A percentile compares a stretch with the other conserved stretches of the same genome.
Conservation (phyloP, 768 basidiomycete genomes). For the Trametes meyenii region DNA sequence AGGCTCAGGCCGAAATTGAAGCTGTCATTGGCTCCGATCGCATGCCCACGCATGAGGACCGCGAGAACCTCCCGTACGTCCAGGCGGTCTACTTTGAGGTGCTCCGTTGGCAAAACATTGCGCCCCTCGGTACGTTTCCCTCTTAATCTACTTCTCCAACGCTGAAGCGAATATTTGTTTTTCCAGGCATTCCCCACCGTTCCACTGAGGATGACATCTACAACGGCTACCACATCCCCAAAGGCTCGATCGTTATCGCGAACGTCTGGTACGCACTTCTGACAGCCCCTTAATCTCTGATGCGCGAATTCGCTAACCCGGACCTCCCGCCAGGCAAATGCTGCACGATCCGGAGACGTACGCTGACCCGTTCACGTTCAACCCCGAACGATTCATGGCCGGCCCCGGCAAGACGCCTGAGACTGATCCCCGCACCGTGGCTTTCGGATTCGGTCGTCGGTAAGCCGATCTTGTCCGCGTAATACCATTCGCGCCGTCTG, state of each 20-base stretch:
- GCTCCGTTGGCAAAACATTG: constrained; percentile 35
- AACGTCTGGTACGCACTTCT: constrained; percentile 36
- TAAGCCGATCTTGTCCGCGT: constrained; percentile 8
- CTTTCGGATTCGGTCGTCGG: constrained; percentile 38
- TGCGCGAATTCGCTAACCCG: background rate
- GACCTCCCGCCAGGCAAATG: constrained; percentile 14
- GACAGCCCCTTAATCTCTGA: background rate
- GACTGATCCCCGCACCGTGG: constrained; percentile 28
- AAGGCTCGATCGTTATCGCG: constrained; percentile 36
- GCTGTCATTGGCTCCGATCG: constrained; percentile 32
- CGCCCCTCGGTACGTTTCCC: constrained; percentile 27
- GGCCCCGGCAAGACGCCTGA: constrained; percentile 27
- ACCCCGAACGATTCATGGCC: constrained; percentile 36
- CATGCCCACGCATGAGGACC: constrained; percentile 33
- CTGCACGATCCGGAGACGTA: constrained; percentile 39
- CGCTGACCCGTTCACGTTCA: constrained; percentile 37
- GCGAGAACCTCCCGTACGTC: constrained; percentile 31
- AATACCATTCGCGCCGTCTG: background rate
- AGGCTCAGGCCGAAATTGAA: constrained; percentile 37
- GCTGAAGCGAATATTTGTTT: background rate
- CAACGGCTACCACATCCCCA: constrained; percentile 38
- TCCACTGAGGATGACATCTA: constrained; percentile 38
- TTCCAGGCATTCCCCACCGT: constrained; percentile 35
- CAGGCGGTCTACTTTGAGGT: constrained; percentile 31
- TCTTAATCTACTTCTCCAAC: background rate